These are phyloP conservation scores for Plasmodium ovale DNA, from an alignment of 169 alveolate genomes.

Conservation along the genomic window DNA sequence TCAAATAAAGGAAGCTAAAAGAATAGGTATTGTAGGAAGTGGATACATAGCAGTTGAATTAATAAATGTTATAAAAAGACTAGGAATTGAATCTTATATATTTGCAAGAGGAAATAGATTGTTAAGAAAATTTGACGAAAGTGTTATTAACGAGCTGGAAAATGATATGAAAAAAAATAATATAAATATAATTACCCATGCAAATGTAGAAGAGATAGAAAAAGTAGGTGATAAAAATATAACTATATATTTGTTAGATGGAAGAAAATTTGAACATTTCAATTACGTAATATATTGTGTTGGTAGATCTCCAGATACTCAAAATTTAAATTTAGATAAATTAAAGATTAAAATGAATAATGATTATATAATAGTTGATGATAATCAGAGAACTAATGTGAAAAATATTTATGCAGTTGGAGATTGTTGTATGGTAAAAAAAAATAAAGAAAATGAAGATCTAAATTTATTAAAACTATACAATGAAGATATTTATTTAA, in stretches of 20 bases:
- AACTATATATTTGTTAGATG: conserved; percentile 92
- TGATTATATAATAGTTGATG: conserved; percentile 64
- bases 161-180: conserved; percentile 84
- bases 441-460: conserved; percentile 30
- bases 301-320: conserved; percentile 71
- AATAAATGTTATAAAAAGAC: conserved; percentile 91
- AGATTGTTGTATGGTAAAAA: conserved; percentile 69
- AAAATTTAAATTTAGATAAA: conserved; percentile 60
- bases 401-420: conserved; percentile 74
- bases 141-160: conserved; percentile 88
- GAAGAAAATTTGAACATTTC: conserved; percentile 91
- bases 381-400: conserved; percentile 56
- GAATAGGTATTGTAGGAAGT: conserved; percentile 94
- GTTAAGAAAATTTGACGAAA: conserved; percentile 78
- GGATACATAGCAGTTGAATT: conserved; percentile 96
- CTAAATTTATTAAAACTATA: conserved; percentile 32
- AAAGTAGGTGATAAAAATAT: conserved; percentile 87
- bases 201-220: conserved; percentile 92
- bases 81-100: conserved; percentile 92
- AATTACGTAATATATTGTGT: conserved; percentile 72
- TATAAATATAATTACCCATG: conserved; percentile 84
- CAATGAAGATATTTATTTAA: conserved; percentile 37
- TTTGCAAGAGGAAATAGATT: conserved; percentile 83
- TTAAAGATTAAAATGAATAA: conserved; percentile 26
- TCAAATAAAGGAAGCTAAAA: conserved; percentile 90